These are phyloP conservation scores for Trametes cubensis DNA, from an alignment of 768 basidiomycete genomes.

Conservation along the genomic window DNA sequence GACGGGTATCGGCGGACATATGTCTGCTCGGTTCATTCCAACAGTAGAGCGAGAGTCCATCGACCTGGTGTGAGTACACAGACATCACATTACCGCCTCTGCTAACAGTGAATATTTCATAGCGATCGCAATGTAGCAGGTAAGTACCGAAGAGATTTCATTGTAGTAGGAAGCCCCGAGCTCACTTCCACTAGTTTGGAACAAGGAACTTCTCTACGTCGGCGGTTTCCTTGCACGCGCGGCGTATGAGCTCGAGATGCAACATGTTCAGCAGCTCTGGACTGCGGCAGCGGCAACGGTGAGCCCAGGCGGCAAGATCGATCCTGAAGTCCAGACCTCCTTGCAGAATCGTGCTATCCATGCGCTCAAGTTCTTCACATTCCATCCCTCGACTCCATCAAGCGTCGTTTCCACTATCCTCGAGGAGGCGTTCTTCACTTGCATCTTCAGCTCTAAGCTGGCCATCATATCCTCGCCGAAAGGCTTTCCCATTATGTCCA, in stretches of 20 bases:
- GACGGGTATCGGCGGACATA: conserved; percentile 73
- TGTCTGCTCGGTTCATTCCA: conserved; percentile 87
- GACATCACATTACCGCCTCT: background rate
- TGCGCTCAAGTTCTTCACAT: conserved; percentile 87
- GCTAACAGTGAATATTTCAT: background rate
- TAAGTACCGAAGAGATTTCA: conserved; percentile 37
- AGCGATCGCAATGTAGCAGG: conserved; percentile 84
- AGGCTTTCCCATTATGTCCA: conserved; percentile 73
- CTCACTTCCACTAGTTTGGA: conserved; percentile 65
- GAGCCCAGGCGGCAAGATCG: conserved; percentile 15
- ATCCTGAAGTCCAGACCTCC: conserved; percentile 48
- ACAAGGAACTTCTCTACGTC: conserved; percentile 82
- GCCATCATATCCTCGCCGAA: conserved; percentile 27
- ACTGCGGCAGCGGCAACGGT: conserved; percentile 41
- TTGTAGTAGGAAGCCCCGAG: background rate
- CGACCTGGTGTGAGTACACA: conserved; percentile 71
- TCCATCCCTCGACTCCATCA: conserved; percentile 85
- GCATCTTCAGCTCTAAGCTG: conserved; percentile 36
- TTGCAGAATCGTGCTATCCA: conserved; percentile 71
- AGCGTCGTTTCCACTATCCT: conserved; percentile 70
- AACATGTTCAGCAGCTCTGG: conserved; percentile 63
- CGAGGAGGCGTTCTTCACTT: conserved; percentile 79
- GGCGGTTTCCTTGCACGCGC: conserved; percentile 82
- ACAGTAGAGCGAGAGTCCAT: conserved; percentile 96
- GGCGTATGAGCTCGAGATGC: conserved; percentile 85